A percentile compares a stretch with the other conserved stretches of the same genome.
These are phyloP conservation scores for Diaporthe citriasiana DNA, from an alignment of 2,329 filamentous ascomycete species.

Conservation along the genomic window DNA sequence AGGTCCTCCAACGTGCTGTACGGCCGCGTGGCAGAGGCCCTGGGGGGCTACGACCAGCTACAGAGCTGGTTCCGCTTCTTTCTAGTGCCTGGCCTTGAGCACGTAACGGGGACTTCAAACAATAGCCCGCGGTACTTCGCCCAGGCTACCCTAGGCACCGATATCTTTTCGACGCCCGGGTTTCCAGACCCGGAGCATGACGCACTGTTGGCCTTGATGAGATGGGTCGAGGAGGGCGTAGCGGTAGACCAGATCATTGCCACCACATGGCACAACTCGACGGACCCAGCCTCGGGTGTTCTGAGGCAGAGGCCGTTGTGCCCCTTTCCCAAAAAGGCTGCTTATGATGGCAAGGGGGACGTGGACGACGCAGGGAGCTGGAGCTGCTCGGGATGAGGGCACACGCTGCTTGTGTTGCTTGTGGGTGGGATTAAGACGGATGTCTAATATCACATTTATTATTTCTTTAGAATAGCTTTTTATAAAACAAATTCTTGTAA, in stretches of 20 bases:
- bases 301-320: constrained; percentile 47
- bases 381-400: constrained; percentile 21
- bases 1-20: constrained; percentile 52
- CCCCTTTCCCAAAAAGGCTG: constrained; percentile 45
- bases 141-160: constrained; percentile 45
- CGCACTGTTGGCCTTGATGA: constrained; percentile 43
- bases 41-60: constrained; percentile 52
- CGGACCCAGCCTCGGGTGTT: constrained; percentile 44
- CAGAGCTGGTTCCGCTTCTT: constrained; percentile 67
- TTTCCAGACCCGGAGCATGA: constrained; percentile 54
- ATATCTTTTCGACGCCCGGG: constrained; percentile 53
- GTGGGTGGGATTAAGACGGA: no score
- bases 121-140: constrained; percentile 55
- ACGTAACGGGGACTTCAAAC: constrained; percentile 56
- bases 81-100: constrained; percentile 64
- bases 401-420: not conserved
- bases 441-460: no score
- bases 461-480: no score
- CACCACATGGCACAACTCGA: constrained; percentile 44
- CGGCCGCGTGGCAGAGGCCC: constrained; percentile 51
- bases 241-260: constrained; percentile 41
- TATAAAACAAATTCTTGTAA: no score
- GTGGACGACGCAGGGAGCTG: constrained; percentile 38
- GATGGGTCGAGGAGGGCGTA: constrained; percentile 46
- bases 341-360: constrained; percentile 39